Base-by-base conservation (phyloP, 306 rosid genomes). In the Gastrolobium villosum region DNA sequence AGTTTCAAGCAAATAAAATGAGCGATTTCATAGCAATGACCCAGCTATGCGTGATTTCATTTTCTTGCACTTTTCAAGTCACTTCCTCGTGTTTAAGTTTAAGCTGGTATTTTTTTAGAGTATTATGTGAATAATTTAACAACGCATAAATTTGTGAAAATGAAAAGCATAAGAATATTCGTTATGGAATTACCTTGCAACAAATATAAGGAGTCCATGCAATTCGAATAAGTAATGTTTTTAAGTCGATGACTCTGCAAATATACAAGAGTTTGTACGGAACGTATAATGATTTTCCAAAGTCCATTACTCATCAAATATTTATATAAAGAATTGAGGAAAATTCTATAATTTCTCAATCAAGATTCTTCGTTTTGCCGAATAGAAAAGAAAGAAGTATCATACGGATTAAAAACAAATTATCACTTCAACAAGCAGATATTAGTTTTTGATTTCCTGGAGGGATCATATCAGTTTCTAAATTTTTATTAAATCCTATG, bases 11-110 rank as follows among this genome's bases (percentile, higher is more conserved):
- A 49, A 45, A 69, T 74, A 44, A 74, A 71, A 55, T 2, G 54
- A 71, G 82, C 72, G 45, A 41, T 20, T 55, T 46, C 70, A 55
- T 59, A 75, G 74, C 39, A 5, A 7, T 74, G 31, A 45, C 63
- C 50, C 6, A 5, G 36, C 11, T 6, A 48, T 55, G 61, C 20
- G 9, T 56, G 74, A 60, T 53, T 34, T 34, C 28, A 14, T 32
- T 77, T 72, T 59, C 39, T 59, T 52, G n/a, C 10, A 10, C 1
- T 31, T 50, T 3, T 4, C 39, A 5, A 8, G 5, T 26, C 13
- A 13, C 46, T 7, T 44, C 7, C 36, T 14, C 36, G 4, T 2
- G 0, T 74, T 20, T 20, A 20, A 20, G 49, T 20, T 70, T 31
- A 14, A 49, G 43, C 68, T 70, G 3, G 52, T 61, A 28, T 36